Percentiles rank a stretch among this genome's conserved stretches.
Evolutionary conservation across 2,329 filamentous ascomycete species (phyloP).

Genomic region (Neophaeococcomyces mojaviensis): DNA sequence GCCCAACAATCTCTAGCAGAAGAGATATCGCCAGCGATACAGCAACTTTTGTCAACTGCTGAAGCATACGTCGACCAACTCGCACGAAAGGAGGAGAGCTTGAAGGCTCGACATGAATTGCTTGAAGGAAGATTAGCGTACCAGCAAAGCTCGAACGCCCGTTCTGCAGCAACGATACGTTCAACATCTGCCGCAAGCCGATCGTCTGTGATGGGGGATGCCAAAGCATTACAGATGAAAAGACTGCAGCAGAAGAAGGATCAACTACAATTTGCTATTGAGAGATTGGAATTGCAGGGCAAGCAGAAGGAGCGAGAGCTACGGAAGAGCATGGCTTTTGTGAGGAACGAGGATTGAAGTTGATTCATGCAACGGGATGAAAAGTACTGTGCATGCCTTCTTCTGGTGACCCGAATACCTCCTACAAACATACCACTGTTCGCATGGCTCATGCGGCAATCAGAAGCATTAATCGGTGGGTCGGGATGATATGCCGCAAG

Average conservation of each 20-base stretch:
- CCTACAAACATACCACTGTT: too few relatives aligned
- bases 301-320: conserved; percentile 65
- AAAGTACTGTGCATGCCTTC: too few relatives aligned
- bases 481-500: too few relatives aligned
- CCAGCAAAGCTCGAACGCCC: conserved; percentile 25
- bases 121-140: conserved; percentile 63
- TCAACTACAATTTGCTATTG: conserved; percentile 76
- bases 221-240: conserved; percentile 53
- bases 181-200: conserved; percentile 19
- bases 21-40: conserved; percentile 82
- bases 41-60: conserved; percentile 70
- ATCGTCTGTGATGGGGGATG: conserved; percentile 26
- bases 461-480: too few relatives aligned
- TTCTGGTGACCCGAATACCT: too few relatives aligned
- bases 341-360: conserved; percentile 14
- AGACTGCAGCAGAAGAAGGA: conserved; percentile 75
- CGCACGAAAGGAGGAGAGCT: conserved; percentile 70
- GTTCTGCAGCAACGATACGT: conserved; percentile 4
- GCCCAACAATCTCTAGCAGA: conserved; percentile 79
- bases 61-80: conserved; percentile 75
- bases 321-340: conserved; percentile 62
- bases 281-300: conserved; percentile 78
- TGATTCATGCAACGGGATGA: too few relatives aligned
- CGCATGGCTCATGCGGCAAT: too few relatives aligned
- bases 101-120: conserved; percentile 75